Conservation (phyloP, 371 early-diverging fungal genomes). For the Coemansia sp. region DNA sequence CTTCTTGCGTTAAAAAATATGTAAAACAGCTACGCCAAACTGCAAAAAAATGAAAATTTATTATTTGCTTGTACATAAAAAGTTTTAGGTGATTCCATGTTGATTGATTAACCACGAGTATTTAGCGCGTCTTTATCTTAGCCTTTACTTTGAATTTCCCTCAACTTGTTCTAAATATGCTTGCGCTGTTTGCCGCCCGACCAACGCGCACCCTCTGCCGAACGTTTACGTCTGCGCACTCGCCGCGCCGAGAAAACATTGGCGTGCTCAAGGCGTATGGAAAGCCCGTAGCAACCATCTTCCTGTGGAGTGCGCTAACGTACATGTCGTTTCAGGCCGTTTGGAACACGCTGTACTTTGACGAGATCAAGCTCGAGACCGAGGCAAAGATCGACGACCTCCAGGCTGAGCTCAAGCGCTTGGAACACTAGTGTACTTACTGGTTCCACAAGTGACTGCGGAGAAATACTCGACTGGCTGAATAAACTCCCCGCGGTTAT, state of each 20-base stretch:
- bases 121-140: neutral
- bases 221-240: neutral
- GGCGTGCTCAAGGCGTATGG: slow-evolving; percentile 40
- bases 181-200: neutral
- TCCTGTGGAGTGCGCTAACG: slow-evolving; percentile 50
- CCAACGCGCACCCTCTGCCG: neutral
- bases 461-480: neutral
- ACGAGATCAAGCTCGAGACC: slow-evolving; percentile 39
- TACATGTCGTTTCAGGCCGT: slow-evolving; percentile 45
- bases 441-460: neutral
- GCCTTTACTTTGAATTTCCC: neutral
- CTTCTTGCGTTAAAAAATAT: too few species aligned
- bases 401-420: slow-evolving; percentile 14
- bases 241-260: slow-evolving; percentile 21
- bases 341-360: slow-evolving; percentile 48
- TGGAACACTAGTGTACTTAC: slow-evolving; percentile 7
- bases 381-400: slow-evolving; percentile 38
- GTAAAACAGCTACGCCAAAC: too few species aligned
- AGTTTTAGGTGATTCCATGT: neutral
- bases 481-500: neutral
- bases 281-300: slow-evolving; percentile 44
- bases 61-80: slow-evolving; percentile 3
- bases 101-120: neutral
- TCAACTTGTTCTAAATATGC: neutral
- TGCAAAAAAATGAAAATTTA: slow-evolving; percentile 9